A percentile compares a stretch with the other conserved stretches of the same genome.
These are phyloP conservation scores for Lipomyces lipofer DNA, from an alignment of 805 yeast species.

Conservation along the genomic window DNA sequence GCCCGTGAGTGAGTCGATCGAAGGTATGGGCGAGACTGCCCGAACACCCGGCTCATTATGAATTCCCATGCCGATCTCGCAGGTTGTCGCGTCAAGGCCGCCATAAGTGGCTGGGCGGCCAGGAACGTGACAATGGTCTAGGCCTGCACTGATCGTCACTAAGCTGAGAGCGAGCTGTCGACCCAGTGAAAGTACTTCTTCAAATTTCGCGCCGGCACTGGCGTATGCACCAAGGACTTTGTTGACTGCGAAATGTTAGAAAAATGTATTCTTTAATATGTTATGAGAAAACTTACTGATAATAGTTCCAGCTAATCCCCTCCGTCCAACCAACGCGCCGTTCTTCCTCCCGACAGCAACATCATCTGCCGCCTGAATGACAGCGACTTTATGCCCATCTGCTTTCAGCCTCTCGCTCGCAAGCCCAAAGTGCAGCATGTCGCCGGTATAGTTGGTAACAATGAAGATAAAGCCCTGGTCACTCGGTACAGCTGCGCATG, in stretches of 20 bases:
- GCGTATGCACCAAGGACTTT: constrained; percentile 78
- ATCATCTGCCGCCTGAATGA: constrained; percentile 83
- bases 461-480: constrained; percentile 65
- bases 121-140: constrained; percentile 89
- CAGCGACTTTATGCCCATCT: constrained; percentile 70
- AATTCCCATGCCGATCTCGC: constrained; percentile 93
- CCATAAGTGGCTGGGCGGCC: constrained; percentile 57
- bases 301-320: constrained; percentile 91
- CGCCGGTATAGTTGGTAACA: constrained; percentile 94
- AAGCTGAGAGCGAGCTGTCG: constrained; percentile 42
- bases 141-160: constrained; percentile 85
- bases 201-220: constrained; percentile 40
- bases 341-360: constrained; percentile 90
- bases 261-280: background rate
- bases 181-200: constrained; percentile 14
- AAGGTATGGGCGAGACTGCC: constrained; percentile 65
- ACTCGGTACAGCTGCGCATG: constrained; percentile 45
- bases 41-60: constrained; percentile 92
- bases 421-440: constrained; percentile 86
- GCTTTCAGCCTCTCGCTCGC: constrained; percentile 86
- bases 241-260: constrained; percentile 62
- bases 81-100: constrained; percentile 56
- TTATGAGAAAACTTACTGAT: constrained; percentile 37
- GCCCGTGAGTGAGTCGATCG: constrained; percentile 57
- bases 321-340: constrained; percentile 88